phyloP scores from a whole-genome alignment of 495 filamentous ascomycete genomes.

The Aspergillus coremiiformis region DNA sequence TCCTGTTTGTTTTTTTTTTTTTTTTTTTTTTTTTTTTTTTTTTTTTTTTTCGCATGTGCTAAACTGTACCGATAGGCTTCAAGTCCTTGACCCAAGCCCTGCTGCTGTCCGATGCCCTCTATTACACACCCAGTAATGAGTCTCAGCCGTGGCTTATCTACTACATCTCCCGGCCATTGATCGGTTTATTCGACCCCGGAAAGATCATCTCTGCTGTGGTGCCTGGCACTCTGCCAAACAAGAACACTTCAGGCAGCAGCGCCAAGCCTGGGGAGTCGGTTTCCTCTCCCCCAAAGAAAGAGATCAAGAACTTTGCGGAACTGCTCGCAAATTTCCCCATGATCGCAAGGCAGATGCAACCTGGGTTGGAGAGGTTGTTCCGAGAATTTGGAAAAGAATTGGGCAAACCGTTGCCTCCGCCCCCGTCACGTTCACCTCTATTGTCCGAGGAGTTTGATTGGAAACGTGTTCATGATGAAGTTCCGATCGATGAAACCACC shows the following conservation, averaged over 20 bases:
- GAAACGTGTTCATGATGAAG: slow-evolving; percentile 19
- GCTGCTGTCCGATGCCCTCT: slow-evolving; percentile 77
- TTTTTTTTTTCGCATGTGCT: slow-evolving; percentile 11
- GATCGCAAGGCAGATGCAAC: slow-evolving; percentile 95
- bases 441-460: slow-evolving; percentile 24
- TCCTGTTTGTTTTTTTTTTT: too few relatives aligned
- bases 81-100: slow-evolving; percentile 86
- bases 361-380: slow-evolving; percentile 83
- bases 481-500: slow-evolving; percentile 24
- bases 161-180: slow-evolving; percentile 87
- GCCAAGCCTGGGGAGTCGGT: slow-evolving; percentile 29
- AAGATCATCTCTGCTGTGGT: slow-evolving; percentile 57
- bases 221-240: slow-evolving; percentile 31
- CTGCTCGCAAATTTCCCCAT: slow-evolving; percentile 88
- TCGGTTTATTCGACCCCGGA: slow-evolving; percentile 73
- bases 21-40: too few relatives aligned
- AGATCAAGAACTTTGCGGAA: slow-evolving; percentile 84
- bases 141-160: slow-evolving; percentile 92
- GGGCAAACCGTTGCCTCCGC: slow-evolving; percentile 73
- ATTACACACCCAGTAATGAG: slow-evolving; percentile 75
- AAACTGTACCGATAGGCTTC: slow-evolving; percentile 57
- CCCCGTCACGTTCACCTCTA: slow-evolving; percentile 53
- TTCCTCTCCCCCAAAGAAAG: slow-evolving; percentile 62
- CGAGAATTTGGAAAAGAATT: slow-evolving; percentile 80
- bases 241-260: slow-evolving; percentile 24